A percentile compares a stretch with the other conserved stretches of the same genome.
These are phyloP conservation scores for Puccinia triticina DNA, from an alignment of 1,284 basidiomycete species.

Conservation along the genomic window DNA sequence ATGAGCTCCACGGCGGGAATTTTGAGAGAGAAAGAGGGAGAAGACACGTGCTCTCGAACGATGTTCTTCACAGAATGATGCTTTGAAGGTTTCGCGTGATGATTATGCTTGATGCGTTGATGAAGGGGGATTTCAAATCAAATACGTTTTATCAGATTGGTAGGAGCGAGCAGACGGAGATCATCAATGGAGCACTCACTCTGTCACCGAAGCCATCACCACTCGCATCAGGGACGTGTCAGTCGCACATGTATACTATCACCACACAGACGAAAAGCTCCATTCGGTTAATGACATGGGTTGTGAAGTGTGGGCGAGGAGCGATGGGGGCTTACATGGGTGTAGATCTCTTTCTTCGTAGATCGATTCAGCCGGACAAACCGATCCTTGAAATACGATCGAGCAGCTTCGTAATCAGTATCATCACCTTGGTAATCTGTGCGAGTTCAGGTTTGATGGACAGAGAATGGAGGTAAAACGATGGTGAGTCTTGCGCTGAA, in stretches of 20 bases:
- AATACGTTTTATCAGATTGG: background rate
- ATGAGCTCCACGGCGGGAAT: background rate
- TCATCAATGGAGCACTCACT: conserved; percentile 17
- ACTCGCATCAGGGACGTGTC: conserved; percentile 87
- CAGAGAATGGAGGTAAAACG: background rate
- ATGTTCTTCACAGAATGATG: conserved; percentile 40
- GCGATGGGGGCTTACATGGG: conserved; percentile 33
- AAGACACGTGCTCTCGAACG: background rate
- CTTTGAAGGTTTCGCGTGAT: conserved; percentile 52
- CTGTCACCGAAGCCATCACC: conserved; percentile 81
- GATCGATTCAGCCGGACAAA: conserved; percentile 81
- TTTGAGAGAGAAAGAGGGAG: background rate
- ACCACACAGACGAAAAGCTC: conserved; percentile 61
- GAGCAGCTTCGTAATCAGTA: conserved; percentile 71
- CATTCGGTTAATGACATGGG: background rate
- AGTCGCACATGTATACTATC: conserved; percentile 79
- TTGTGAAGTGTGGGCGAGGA: background rate
- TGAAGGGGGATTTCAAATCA: background rate
- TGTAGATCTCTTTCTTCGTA: conserved; percentile 84
- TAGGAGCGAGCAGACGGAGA: background rate
- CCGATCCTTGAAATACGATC: conserved; percentile 85
- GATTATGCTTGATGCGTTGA: conserved; percentile 33
- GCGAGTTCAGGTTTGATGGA: background rate
- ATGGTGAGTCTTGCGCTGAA: background rate
- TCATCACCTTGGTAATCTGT: conserved; percentile 59